Base-by-base conservation (phyloP, 2,329 filamentous ascomycete genomes). In the Elsinoe ampelina region DNA sequence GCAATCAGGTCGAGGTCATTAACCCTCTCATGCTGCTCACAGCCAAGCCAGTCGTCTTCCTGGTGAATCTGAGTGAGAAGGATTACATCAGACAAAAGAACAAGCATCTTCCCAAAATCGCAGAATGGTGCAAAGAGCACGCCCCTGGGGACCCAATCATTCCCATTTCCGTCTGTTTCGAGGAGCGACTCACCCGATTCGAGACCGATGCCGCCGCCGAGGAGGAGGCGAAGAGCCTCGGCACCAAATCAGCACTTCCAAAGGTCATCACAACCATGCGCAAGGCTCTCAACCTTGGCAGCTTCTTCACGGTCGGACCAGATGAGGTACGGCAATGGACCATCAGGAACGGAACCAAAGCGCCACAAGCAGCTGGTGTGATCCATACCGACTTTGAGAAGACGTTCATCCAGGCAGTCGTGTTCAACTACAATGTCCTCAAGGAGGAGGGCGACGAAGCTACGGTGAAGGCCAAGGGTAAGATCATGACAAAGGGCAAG, bases 261-360 rank as follows among this genome's bases (percentile, higher is more conserved):
- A 97, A 97, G 81, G 81, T 95, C 68, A 85, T 98, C 68, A 78
- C 83, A 19, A 88, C 89, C 64, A 98, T 98, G 93, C 87, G 93
- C 69, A 90, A 93, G 76, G 84, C 83, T 13, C 79, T 98, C 64
- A 86, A 93, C 74, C 80, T 98, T 41, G 86, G 86, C 70, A 93
- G 88, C 71, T 98, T 98, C 81, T 98, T 98, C 84, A 98, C 93
- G 55, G 91, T 87, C 34, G 93, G 93, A 67, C 75, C 90, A 20
- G 95, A 98, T 70, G 93, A 98, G 77, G 93, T 98, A 62, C 83
- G 93, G 66, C 93, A 98, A 77, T 98, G 93, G 95, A 98, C 93
- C 22, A 89, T 98, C 70, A 84, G 93, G 59, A 91, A 88, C 68
- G 91, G 90, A 65, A 95, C 86, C 70, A 98, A 98, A 79, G 93